Evolutionary conservation across 129 eudicot genomes (phyloP).

Genomic region (Logfia minima): DNA sequence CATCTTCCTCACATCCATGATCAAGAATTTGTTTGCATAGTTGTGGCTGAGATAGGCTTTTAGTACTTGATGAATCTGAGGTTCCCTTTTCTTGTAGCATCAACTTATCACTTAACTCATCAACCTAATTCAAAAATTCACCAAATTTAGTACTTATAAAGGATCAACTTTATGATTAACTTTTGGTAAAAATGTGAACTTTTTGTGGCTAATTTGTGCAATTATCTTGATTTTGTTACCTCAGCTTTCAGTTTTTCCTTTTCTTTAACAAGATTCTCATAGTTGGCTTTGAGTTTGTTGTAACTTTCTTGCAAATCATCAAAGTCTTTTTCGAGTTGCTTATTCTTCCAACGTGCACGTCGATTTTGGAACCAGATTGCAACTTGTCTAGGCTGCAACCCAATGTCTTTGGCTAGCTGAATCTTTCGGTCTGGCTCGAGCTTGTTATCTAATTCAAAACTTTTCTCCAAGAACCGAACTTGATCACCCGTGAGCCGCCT

Average conservation of each 20-base stretch:
- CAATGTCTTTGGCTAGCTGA: slow-evolving; percentile 91
- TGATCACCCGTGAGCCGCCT: slow-evolving; percentile 72
- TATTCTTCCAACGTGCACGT: slow-evolving; percentile 86
- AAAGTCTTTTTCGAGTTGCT: slow-evolving; percentile 71
- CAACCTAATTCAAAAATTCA: slow-evolving; percentile 44
- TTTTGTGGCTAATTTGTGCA: not conserved
- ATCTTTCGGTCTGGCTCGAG: slow-evolving; percentile 89
- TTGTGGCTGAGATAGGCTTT: slow-evolving; percentile 34
- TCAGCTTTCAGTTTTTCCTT: slow-evolving; percentile 69
- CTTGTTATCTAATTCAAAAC: slow-evolving; percentile 81
- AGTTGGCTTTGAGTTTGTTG: slow-evolving; percentile 65
- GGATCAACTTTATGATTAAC: not conserved
- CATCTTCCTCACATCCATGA: slow-evolving; percentile 31
- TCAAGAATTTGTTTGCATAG: slow-evolving; percentile 29
- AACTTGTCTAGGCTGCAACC: slow-evolving; percentile 89
- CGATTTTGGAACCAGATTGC: slow-evolving; percentile 96
- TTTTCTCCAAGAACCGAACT: slow-evolving; percentile 80
- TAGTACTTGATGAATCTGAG: slow-evolving; percentile 32
- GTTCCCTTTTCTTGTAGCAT: slow-evolving; percentile 43
- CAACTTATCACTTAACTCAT: slow-evolving; percentile 55
- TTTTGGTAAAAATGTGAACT: not conserved
- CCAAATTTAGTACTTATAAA: not conserved
- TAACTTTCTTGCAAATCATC: slow-evolving; percentile 65
- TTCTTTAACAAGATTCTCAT: slow-evolving; percentile 67
- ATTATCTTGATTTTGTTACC: slow-evolving; percentile 33